Evolutionary conservation across 2,329 filamentous ascomycete genomes (phyloP).

Genomic region (Colletotrichum magnum): DNA sequence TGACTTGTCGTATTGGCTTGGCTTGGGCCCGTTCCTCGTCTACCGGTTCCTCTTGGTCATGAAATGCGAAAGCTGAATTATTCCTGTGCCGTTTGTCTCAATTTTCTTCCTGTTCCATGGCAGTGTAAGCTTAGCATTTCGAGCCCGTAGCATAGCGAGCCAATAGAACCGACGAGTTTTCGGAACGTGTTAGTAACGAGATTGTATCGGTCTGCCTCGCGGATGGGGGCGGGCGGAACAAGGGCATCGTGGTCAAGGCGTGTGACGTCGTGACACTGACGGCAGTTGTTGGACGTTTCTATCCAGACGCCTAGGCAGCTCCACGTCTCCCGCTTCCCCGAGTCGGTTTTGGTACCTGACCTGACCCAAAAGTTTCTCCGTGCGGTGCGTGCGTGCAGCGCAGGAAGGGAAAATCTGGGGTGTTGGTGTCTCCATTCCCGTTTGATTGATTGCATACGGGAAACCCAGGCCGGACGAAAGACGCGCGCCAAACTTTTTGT

Average conservation of each 20-base stretch:
- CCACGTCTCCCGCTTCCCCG: background rate
- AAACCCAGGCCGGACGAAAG: too few species aligned
- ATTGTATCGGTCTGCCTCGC: background rate
- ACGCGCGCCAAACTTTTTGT: too few species aligned
- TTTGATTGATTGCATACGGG: background rate
- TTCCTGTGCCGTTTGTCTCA: background rate
- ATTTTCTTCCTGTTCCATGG: background rate
- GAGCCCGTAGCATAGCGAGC: background rate
- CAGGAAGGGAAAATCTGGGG: constrained; percentile 2
- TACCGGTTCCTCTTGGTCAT: constrained; percentile 26
- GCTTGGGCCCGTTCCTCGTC: background rate
- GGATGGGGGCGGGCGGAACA: background rate
- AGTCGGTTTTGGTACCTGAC: background rate
- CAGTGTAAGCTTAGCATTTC: background rate
- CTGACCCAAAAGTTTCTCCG: background rate
- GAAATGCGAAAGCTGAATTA: constrained; percentile 1
- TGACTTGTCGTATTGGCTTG: background rate
- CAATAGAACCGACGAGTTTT: constrained; percentile 6
- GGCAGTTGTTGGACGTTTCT: too few species aligned
- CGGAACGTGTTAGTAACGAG: constrained; percentile 21
- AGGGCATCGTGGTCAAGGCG: constrained; percentile 1
- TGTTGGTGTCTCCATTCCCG: background rate
- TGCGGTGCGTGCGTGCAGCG: too few species aligned
- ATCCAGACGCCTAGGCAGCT: background rate
- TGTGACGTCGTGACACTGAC: constrained; percentile 18